phyloP scores from a whole-genome alignment of 805 yeast genomes.

The Blastobotrys peoriensis region DNA sequence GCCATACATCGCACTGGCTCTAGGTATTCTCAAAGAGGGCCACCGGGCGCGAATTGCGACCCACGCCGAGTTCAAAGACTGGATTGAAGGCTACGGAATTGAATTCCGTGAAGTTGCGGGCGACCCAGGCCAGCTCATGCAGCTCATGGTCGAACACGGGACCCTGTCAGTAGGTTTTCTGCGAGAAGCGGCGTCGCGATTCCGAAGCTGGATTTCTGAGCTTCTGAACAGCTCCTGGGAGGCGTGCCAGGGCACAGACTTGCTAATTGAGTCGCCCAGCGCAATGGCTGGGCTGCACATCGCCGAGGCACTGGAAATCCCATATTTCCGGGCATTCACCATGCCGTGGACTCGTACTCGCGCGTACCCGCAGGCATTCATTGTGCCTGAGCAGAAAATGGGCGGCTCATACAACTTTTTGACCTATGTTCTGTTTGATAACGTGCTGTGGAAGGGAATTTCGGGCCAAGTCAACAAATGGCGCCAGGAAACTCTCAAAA shows the following conservation, averaged over 20 bases:
- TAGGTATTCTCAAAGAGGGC: slow-evolving; percentile 72
- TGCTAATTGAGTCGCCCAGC: slow-evolving; percentile 90
- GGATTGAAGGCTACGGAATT: slow-evolving; percentile 65
- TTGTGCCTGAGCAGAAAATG: slow-evolving; percentile 86
- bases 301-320: slow-evolving; percentile 85
- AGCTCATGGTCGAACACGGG: slow-evolving; percentile 87
- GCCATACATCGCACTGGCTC: slow-evolving; percentile 87
- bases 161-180: slow-evolving; percentile 76
- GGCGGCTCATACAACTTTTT: slow-evolving; percentile 91
- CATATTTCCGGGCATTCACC: slow-evolving; percentile 91
- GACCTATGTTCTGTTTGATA: slow-evolving; percentile 90
- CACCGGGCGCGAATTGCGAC: slow-evolving; percentile 82
- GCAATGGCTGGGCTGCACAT: slow-evolving; percentile 95
- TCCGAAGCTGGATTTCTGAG: slow-evolving; percentile 77
- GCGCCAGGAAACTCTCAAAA: slow-evolving; percentile 62
- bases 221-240: slow-evolving; percentile 70
- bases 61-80: slow-evolving; percentile 70
- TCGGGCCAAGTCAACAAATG: slow-evolving; percentile 81
- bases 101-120: slow-evolving; percentile 78
- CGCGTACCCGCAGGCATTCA: slow-evolving; percentile 94
- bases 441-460: slow-evolving; percentile 88
- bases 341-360: slow-evolving; percentile 98
- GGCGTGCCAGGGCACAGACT: slow-evolving; percentile 76
- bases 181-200: slow-evolving; percentile 74
- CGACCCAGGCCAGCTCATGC: slow-evolving; percentile 86